phyloP scores from a whole-genome alignment of 495 filamentous ascomycete species.

The Penicillium cosmopolitanum region DNA sequence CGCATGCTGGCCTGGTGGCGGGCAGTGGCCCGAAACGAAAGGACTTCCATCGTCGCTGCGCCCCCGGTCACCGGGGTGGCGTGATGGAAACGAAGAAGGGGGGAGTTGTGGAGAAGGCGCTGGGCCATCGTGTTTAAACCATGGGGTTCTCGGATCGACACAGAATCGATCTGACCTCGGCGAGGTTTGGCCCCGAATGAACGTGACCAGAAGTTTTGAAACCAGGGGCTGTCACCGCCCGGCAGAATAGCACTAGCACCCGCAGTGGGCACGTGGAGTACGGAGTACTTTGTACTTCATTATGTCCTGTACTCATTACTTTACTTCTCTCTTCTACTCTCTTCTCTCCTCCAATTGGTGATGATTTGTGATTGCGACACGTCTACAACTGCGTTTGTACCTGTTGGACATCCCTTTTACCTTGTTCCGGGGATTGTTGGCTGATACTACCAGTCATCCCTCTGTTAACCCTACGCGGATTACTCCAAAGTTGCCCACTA shows the following conservation, averaged over 20 bases:
- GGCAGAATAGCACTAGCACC: slow-evolving; percentile 14
- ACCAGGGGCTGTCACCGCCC: slow-evolving; percentile 26
- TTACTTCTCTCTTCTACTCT: too few relatives aligned
- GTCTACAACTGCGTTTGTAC: too few relatives aligned
- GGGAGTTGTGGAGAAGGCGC: slow-evolving; percentile 38
- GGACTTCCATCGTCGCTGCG: slow-evolving; percentile 41
- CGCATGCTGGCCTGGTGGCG: slow-evolving; percentile 39
- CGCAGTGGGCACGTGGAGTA: slow-evolving; percentile 4
- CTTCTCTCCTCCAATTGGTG: too few relatives aligned
- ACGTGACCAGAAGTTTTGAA: slow-evolving; percentile 7
- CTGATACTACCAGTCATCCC: too few relatives aligned
- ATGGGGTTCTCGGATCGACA: slow-evolving; percentile 19
- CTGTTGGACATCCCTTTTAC: too few relatives aligned
- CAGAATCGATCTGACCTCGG: slow-evolving; percentile 14
- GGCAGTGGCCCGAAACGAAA: slow-evolving; percentile 46
- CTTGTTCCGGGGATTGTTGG: too few relatives aligned
- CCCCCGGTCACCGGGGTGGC: slow-evolving; percentile 32
- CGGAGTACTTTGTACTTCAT: neutral
- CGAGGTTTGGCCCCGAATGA: slow-evolving; percentile 3
- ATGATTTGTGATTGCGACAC: too few relatives aligned
- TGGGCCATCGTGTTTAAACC: slow-evolving; percentile 46
- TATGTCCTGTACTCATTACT: too few relatives aligned
- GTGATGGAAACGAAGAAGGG: slow-evolving; percentile 33
- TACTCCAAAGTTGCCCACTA: neutral
- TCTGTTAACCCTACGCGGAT: neutral